Evolutionary conservation across 2,329 filamentous ascomycete species (phyloP).

Genomic region (Arthroderma uncinatum): DNA sequence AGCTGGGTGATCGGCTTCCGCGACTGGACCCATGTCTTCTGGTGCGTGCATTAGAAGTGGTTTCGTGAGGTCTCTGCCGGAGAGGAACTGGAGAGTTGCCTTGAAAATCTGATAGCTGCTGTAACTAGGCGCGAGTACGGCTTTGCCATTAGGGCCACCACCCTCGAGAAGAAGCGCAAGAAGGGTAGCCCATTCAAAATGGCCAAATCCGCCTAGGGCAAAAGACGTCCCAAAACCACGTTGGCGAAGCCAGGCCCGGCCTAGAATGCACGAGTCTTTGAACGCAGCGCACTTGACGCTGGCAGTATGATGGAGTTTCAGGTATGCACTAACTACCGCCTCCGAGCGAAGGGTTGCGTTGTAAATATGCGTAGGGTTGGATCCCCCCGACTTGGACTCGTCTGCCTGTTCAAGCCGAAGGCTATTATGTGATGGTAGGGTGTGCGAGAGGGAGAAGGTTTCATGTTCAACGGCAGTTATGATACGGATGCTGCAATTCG

Average conservation of each 20-base stretch:
- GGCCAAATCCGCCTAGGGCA: constrained; percentile 74
- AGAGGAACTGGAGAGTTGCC: constrained; percentile 77
- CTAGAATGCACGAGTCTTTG: constrained; percentile 73
- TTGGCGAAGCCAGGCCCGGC: constrained; percentile 79
- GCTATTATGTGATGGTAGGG: constrained; percentile 58
- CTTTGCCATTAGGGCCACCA: constrained; percentile 60
- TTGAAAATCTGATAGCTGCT: constrained; percentile 94
- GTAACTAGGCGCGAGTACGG: constrained; percentile 65
- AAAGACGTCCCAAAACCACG: constrained; percentile 63
- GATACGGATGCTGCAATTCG: constrained; percentile 56
- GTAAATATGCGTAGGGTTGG: constrained; percentile 60
- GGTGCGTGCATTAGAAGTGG: constrained; percentile 42
- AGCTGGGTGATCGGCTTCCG: constrained; percentile 48
- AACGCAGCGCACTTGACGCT: constrained; percentile 61
- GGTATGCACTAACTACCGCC: constrained; percentile 58
- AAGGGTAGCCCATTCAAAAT: constrained; percentile 80
- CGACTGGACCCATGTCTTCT: constrained; percentile 17
- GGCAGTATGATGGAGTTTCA: constrained; percentile 62
- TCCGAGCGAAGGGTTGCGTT: constrained; percentile 78
- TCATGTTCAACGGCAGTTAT: constrained; percentile 61
- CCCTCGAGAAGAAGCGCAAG: constrained; percentile 69
- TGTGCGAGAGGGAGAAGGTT: constrained; percentile 60
- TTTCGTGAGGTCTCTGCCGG: constrained; percentile 60
- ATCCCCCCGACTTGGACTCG: constrained; percentile 25
- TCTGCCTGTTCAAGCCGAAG: constrained; percentile 45